Evolutionary conservation across 352 stramenopile genomes (phyloP).

Genomic region (Pythium rhizo-oryzae): DNA sequence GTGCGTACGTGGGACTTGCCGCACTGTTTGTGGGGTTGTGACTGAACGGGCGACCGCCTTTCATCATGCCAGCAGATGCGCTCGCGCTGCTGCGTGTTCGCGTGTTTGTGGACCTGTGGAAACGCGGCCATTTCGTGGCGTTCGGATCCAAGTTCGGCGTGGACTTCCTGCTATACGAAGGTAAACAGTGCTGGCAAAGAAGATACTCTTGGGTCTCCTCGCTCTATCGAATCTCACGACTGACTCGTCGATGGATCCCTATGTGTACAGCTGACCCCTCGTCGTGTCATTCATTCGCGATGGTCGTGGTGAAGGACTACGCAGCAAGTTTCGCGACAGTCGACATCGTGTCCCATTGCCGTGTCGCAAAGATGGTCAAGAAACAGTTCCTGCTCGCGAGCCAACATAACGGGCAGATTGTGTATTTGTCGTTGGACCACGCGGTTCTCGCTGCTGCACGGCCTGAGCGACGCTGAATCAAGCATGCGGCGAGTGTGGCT

Average conservation of each 20-base stretch:
- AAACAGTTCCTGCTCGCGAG: slow-evolving; percentile 63
- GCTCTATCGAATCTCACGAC: neutral
- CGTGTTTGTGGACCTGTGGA: slow-evolving; percentile 75
- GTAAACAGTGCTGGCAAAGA: slow-evolving; percentile 23
- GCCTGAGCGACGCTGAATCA: slow-evolving; percentile 28
- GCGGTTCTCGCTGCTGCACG: slow-evolving; percentile 51
- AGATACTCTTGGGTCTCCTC: too few relatives aligned
- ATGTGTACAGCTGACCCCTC: slow-evolving; percentile 40
- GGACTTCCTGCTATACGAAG: slow-evolving; percentile 80
- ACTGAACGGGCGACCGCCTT: neutral
- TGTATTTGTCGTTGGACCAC: slow-evolving; percentile 68
- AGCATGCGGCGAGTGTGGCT: neutral
- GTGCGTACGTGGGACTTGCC: neutral
- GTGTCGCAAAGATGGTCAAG: slow-evolving; percentile 77
- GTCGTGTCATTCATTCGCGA: slow-evolving; percentile 44
- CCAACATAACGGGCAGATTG: slow-evolving; percentile 33
- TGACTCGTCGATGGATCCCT: neutral
- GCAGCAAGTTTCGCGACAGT: slow-evolving; percentile 45
- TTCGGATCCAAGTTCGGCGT: slow-evolving; percentile 84
- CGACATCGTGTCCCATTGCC: slow-evolving; percentile 64
- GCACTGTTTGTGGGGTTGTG: neutral
- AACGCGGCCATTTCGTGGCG: slow-evolving; percentile 62
- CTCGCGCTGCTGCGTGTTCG: slow-evolving; percentile 30
- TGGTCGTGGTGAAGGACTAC: slow-evolving; percentile 58
- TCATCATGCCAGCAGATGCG: slow-evolving; percentile 3